Evolutionary conservation across 2,329 filamentous ascomycete genomes (phyloP).

Genomic region (Didymella pinodella): DNA sequence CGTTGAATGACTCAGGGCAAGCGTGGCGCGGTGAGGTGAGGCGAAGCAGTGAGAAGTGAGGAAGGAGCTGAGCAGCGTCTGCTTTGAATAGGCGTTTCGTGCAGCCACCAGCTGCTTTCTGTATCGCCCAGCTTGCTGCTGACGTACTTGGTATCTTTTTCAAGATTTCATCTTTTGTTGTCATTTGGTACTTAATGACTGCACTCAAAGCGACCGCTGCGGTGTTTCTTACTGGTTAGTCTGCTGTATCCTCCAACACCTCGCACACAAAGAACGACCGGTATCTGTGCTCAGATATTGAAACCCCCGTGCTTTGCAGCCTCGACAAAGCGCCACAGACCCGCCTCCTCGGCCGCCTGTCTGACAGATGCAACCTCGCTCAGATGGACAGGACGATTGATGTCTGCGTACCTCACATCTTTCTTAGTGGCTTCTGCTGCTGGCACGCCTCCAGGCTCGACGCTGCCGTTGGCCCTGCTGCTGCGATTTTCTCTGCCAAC

Average conservation of each 20-base stretch:
- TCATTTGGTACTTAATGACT: constrained; percentile 83
- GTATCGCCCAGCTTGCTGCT: constrained; percentile 72
- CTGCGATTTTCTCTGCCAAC: constrained; percentile 71
- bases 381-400: constrained; percentile 73
- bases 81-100: background rate
- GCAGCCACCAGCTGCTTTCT: constrained; percentile 67
- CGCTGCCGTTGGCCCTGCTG: constrained; percentile 46
- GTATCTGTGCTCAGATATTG: constrained; percentile 50
- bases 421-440: constrained; percentile 40
- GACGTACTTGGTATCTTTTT: constrained; percentile 64
- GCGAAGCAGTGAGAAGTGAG: background rate
- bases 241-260: constrained; percentile 63
- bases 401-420: constrained; percentile 74
- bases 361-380: constrained; percentile 72
- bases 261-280: background rate
- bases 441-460: constrained; percentile 41
- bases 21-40: constrained; percentile 8
- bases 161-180: constrained; percentile 65
- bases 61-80: constrained; percentile 4
- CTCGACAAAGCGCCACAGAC: constrained; percentile 82
- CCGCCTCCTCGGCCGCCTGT: constrained; percentile 72
- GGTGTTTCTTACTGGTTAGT: constrained; percentile 81
- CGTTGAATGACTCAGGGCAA: background rate
- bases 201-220: constrained; percentile 75
- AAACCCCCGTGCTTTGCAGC: constrained; percentile 65